Evolutionary conservation across 805 yeast species (phyloP).

Genomic region (Nakazawaea wyomingensis): DNA sequence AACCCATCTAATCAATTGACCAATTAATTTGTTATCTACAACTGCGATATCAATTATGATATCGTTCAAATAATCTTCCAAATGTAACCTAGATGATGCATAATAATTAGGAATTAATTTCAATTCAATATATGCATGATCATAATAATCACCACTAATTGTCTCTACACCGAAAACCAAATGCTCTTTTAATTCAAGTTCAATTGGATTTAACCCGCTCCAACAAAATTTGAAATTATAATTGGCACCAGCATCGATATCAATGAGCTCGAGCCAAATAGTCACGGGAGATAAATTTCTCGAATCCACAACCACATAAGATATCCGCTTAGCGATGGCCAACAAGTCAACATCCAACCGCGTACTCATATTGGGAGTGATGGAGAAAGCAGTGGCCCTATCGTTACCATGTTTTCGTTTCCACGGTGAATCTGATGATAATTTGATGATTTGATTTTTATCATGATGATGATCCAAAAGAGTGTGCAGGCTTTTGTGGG

Average conservation of each 20-base stretch:
- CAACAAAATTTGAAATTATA: slow-evolving; percentile 12
- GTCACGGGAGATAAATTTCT: slow-evolving; percentile 1
- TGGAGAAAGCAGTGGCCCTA: not conserved
- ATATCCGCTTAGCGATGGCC: not conserved
- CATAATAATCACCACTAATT: not conserved
- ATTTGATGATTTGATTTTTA: not conserved
- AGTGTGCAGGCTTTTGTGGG: not conserved
- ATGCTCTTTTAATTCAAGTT: not conserved
- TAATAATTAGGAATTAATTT: slow-evolving; percentile 8
- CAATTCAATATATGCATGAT: not conserved
- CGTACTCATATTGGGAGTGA: not conserved
- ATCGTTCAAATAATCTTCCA: slow-evolving; percentile 9
- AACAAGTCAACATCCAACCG: slow-evolving; percentile 5
- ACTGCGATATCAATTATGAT: slow-evolving; percentile 8
- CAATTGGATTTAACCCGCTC: slow-evolving; percentile 12
- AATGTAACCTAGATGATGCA: not conserved
- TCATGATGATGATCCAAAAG: not conserved
- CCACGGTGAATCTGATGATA: not conserved
- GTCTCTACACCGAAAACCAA: not conserved
- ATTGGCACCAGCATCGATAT: slow-evolving; percentile 1
- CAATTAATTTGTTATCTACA: not conserved
- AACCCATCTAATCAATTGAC: slow-evolving; percentile 1
- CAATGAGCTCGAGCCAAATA: not conserved
- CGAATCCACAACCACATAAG: slow-evolving; percentile 1
- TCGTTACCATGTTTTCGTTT: not conserved